Percentiles rank a stretch among this genome's conserved stretches.
phyloP scores from a whole-genome alignment of 2,329 filamentous ascomycete species.

The Xylaria sp. region DNA sequence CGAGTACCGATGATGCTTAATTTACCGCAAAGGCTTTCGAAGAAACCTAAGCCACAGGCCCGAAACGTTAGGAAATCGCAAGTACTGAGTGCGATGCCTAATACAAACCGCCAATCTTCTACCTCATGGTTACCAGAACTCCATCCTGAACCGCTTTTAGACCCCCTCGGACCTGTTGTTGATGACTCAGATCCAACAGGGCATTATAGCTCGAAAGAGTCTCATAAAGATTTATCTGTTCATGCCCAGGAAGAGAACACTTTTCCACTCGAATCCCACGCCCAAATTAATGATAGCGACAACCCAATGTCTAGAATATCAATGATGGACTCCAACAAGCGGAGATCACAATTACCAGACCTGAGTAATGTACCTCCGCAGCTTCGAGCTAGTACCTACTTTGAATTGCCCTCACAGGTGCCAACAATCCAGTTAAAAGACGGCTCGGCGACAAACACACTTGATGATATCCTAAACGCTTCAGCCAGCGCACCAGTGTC shows the following conservation, averaged over 20 bases:
- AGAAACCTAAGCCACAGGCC: constrained; percentile 70
- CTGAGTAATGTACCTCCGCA: constrained; percentile 77
- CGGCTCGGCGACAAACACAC: constrained; percentile 85
- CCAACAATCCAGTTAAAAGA: constrained; percentile 70
- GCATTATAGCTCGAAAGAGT: constrained; percentile 3
- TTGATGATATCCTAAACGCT: constrained; percentile 92
- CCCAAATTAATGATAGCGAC: constrained; percentile 24
- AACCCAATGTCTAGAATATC: constrained; percentile 45
- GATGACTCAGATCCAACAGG: constrained; percentile 15
- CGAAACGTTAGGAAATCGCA: constrained; percentile 79
- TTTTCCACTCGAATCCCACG: constrained; percentile 24
- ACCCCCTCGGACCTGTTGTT: constrained; percentile 45
- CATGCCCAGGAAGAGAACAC: constrained; percentile 29
- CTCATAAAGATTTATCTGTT: constrained; percentile 11
- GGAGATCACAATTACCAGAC: constrained; percentile 53
- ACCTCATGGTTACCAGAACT: constrained; percentile 48
- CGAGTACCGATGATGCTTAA: constrained; percentile 95
- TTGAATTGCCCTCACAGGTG: constrained; percentile 72
- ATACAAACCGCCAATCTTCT: constrained; percentile 49
- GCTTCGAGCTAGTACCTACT: constrained; percentile 89
- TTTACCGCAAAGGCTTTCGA: constrained; percentile 86
- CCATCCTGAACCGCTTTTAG: constrained; percentile 44
- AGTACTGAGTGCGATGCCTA: constrained; percentile 72
- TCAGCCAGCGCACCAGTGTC: constrained; percentile 87
- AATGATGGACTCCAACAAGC: constrained; percentile 49